Evolutionary conservation across 805 yeast genomes (phyloP), one percentile per base, ranked within the genome.

Genomic region (Zygotorulaspora sp.): DNA sequence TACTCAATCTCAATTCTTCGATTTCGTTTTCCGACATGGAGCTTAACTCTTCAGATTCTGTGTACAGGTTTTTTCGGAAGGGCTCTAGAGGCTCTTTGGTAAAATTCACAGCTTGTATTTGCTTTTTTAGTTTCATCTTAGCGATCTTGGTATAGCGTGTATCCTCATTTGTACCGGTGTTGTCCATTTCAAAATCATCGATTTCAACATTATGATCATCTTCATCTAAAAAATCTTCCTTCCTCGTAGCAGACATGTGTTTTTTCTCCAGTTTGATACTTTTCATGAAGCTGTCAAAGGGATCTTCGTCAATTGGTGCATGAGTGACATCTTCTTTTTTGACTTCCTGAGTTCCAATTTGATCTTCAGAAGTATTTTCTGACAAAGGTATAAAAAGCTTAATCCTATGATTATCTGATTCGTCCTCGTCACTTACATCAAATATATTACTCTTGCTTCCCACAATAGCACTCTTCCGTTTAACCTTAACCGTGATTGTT

Each of bases 1-100:
- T 52, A 32, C 63, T 62, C 11, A 70, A 49, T 32, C 92, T 59
- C 5, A 81, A 52, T 5, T 67, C 69, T 1, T 69, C 70, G 1
- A 81, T 77, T 34, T 84, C 88, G 25, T 71, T 76, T 0, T 63
- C 65, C 0, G 77, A 62, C 37, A 83, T 55, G 0, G 57, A 47
- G 6, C 61, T 58, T 4, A 81, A 49, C 26, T 80, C 81, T 3
- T 65, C 70, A 1, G 83, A 75, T 45, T 79, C 86, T 1, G 62
- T 58, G 53, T 83, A 86, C 50, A 88, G 82, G 7, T 61, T 47
- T 55, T 78, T 84, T 12, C 73, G 56, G 48, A 87, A 78, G 0
- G 78, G 72, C 20, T 65, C 72, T 44, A 80, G 70, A 2, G 63
- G 60, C 9, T 53, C 55, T 5, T 57, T 39, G 18, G 50, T 32